Evolutionary conservation across 2,329 filamentous ascomycete genomes (phyloP).

Genomic region (Xylaria sp.): DNA sequence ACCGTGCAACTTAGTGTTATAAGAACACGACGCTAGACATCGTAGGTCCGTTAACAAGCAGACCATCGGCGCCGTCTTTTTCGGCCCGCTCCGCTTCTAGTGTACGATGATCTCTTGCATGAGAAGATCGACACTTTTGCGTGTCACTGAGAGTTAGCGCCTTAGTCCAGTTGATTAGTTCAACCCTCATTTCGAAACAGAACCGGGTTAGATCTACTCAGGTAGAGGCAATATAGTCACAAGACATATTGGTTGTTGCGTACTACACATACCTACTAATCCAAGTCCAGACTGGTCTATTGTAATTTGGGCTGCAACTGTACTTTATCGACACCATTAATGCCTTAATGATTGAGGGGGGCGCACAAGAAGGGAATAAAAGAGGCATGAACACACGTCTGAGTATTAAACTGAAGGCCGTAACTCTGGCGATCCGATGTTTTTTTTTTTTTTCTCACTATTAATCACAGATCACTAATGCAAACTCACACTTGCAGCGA

Average conservation of each 20-base stretch:
- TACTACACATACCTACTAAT: background rate
- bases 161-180: background rate
- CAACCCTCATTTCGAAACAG: background rate
- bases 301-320: background rate
- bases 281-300: background rate
- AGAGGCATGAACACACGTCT: background rate
- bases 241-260: background rate
- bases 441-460: background rate
- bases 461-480: background rate
- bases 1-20: background rate
- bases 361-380: too few species aligned
- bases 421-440: background rate
- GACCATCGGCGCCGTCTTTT: conserved; percentile 5
- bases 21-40: background rate
- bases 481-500: background rate
- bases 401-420: background rate
- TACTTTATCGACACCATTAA: background rate
- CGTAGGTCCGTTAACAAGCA: background rate
- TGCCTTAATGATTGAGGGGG: background rate
- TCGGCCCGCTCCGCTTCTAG: conserved; percentile 26
- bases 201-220: background rate
- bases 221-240: background rate
- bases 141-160: conserved; percentile 5
- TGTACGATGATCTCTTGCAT: background rate
- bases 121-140: conserved; percentile 1